Base-by-base conservation (phyloP, 345 rosid genomes). In the Lepidium didymum region DNA sequence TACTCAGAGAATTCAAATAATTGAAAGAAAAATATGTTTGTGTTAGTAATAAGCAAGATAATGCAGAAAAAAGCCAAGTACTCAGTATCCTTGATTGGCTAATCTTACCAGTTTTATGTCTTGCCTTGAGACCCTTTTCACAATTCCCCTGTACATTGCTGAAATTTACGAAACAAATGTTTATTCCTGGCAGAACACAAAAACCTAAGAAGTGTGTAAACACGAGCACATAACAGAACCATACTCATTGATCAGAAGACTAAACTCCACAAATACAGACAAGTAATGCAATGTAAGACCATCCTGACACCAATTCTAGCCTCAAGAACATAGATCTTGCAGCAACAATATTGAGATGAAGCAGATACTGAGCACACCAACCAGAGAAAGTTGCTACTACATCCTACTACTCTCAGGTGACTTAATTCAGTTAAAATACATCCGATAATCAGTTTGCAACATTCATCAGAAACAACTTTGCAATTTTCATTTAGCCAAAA, bases 121-220 rank as follows among this genome's bases (percentile, higher is more conserved):
- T 49, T 50, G 60, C 21, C 47, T 18, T 40, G 76, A 73, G 11
- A 73, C 77, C 27, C 46, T 73, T 49, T 44, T 73, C n/a, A 60
- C 53, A 69, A 8, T 4, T 65, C 72, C 67, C 25, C 60, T 4
- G 59, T 64, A 65, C 71, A 73, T 73, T 65, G 71, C 77, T 58
- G 67, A 65, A 57, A 65, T 14, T 29, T 19, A 65, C 45, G 12
- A 49, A 72, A 56, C 59, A 31, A 23, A 18, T 4, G 53, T 56
- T 34, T 37, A 50, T 27, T 55, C 76, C 69, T 63, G 62, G 1
- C 15, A 53, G 1, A 50, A 53, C 37, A 25, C 16, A 0, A 47
- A 35, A 47, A 36, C 31, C 3, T n/a, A 40, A 58, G 1, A 38
- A 13, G 44, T 36, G n/a, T 21, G 44, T 35, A 62, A 62, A 63